Evolutionary conservation across 1,284 basidiomycete genomes (phyloP), one percentile per base, ranked within the genome.

Genomic region (Ceratobasidium papillatum): DNA sequence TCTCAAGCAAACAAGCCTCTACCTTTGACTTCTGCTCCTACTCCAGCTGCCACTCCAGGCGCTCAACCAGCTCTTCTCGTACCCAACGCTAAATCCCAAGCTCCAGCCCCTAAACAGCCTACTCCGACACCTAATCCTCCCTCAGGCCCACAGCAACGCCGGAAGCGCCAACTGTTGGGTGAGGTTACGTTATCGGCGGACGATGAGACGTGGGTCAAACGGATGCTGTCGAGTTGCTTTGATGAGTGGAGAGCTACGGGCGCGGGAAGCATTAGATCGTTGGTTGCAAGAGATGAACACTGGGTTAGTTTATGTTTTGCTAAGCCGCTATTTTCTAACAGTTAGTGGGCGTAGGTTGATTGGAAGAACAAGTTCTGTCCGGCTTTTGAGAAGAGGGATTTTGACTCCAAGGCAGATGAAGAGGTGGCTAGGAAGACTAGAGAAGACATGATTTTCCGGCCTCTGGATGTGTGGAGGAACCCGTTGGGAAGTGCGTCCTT

Each of bases 361-460:
- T 94, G 93, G 92, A 94, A 94, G 83, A 92, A 91, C 78, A 90
- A 92, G 32, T 79, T 91, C 3, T 94, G 92, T 79, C 83, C 87
- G 34, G 86, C 90, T 8, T 94, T 94, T 80, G 93, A 94, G 79
- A 90, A 88, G 78, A 8, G 75, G n/a, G 73, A 65, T 30, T 56
- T 78, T 7, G 62, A 75, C 47, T 56, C 74, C 3, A 65, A 72
- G 17, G 63, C 54, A 19, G 36, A 73, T 14, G 38, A 47, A 49
- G 75, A 76, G 45, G 56, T 79, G 8, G 62, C 74, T 27, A 54
- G 34, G 27, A 56, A 69, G 2, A 36, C n/a, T 22, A 58, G 68
- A 14, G 63, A 74, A 36, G 71, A 69, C 27, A 65, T 63, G 54
- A 71, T 72, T 43, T 64, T 75, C 52, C n/a, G 68, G 9, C 68